Evolutionary conservation across 768 basidiomycete genomes (phyloP), one percentile per base, ranked within the genome.

Genomic region (Calocera viscosa): DNA sequence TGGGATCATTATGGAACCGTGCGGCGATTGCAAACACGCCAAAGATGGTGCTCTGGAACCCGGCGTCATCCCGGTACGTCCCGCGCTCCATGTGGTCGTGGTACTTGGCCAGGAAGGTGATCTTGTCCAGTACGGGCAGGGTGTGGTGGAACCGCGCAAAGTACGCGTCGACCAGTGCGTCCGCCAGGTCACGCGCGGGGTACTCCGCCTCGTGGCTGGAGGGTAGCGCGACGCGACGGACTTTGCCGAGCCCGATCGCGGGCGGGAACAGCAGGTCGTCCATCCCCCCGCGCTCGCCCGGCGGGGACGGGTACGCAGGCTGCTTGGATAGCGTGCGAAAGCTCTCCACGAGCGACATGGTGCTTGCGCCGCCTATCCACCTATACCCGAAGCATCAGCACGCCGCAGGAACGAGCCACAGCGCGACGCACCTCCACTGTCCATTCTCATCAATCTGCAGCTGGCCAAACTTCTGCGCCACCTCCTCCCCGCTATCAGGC

Each of bases 1-100:
- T 85, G 26, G 83, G 78, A 74, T 92, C 91, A 64, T 87, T 83
- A 17, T 93, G 83, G 40, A 92, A 81, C 71, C 86, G 83, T 30
- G 91, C 89, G 5, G 90, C 84, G 69, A 90, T 88, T n/a, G 93
- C 90, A 73, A 94, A 94, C 30, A 94, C 82, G n/a, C 90, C 86
- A 72, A 94, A 94, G 39, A 93, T 77, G 35, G 92, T 82, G 14
- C 90, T 84, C 19, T 90, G 80, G 77, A 94, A 94, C 2, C 89
- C 82, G 0, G 88, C 82, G 70, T 92, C 84, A 26, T 60, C 53
- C 8, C 53, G 24, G 53, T 60, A 60, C 30, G 53, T 73, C 41
- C 79, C 80, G 72, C 81, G 85, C 71, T 86, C 84, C 91, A 94
- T 94, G 43, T 94, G 74, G 64, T 80, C 79, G 65, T 79, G 81